Evolutionary conservation across 805 yeast species (phyloP).

Genomic region (Nakazawaea siamensis): DNA sequence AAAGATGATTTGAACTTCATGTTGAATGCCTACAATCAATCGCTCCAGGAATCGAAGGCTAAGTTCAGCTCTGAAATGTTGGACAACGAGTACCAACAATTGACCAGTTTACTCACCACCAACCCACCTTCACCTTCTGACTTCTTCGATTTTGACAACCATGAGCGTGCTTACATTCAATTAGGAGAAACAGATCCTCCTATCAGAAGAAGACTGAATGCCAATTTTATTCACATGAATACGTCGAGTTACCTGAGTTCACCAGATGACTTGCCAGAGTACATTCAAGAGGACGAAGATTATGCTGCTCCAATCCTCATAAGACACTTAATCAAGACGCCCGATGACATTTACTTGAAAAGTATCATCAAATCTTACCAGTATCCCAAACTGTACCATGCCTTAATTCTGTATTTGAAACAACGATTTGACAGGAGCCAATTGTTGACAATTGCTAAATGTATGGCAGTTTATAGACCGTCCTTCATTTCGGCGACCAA

Average conservation of each 20-base stretch:
- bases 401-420: slow-evolving; percentile 46
- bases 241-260: slow-evolving; percentile 2
- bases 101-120: slow-evolving; percentile 29
- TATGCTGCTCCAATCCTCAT: slow-evolving; percentile 52
- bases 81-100: slow-evolving; percentile 32
- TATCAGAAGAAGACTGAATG: background rate
- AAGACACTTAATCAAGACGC: slow-evolving; percentile 45
- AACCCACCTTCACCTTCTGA: slow-evolving; percentile 26
- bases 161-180: slow-evolving; percentile 15
- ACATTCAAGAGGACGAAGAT: slow-evolving; percentile 29
- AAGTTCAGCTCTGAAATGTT: slow-evolving; percentile 26
- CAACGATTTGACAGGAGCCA: slow-evolving; percentile 35
- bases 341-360: slow-evolving; percentile 41
- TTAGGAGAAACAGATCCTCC: slow-evolving; percentile 7
- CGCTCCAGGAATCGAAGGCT: slow-evolving; percentile 10
- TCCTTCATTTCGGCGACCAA: slow-evolving; percentile 73
- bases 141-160: slow-evolving; percentile 19
- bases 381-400: slow-evolving; percentile 57
- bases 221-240: slow-evolving; percentile 6
- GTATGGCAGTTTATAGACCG: slow-evolving; percentile 63
- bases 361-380: slow-evolving; percentile 39
- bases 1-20: slow-evolving; percentile 9
- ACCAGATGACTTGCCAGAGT: slow-evolving; percentile 24
- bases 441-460: slow-evolving; percentile 37
- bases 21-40: slow-evolving; percentile 7